Evolutionary conservation across 106 monocot genomes (phyloP), one percentile per base, ranked within the genome.

Genomic region (Phalaenopsis aphrodite): DNA sequence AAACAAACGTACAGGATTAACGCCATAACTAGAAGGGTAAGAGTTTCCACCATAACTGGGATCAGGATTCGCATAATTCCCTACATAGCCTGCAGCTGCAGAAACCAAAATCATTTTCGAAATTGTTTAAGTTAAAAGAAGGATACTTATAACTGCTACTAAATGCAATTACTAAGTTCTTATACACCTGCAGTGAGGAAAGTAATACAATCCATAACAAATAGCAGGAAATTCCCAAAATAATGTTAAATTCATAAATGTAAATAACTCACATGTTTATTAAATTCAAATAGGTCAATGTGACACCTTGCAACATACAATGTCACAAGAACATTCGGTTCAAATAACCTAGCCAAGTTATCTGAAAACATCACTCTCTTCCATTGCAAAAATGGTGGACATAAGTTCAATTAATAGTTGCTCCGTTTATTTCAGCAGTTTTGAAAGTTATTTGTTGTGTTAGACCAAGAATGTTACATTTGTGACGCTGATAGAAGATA

Each of bases 41-140:
- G 88, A 84, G n/a, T 74, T 74, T 84, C 81, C 89, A 8, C 85
- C 87, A 79, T 91, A 90, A 65, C 71, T 84, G 16, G 91, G 76
- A 81, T 91, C 87, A 65, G 85, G 81, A 85, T 89, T 89, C 69
- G 79, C 86, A 71, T 91, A 94, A 83, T 88, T 90, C 23, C 81
- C 84, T 76, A 75, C 84, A 84, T 89, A 89, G 24, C 80, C 86
- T 77, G 82, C 85, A 80, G 77, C 84, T 80, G 83, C 72, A 80
- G 58, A 81, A 55, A 24, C 64, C 21, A 69, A 24, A 57, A 47
- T 19, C 39, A 39, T n/a, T 69, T 69, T 38, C 38, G 2, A 69
- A 69, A 69, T 69, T 39, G 38, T 38, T 38, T 39, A 69, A 39
- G 14, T 14, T 30, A 30, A 69, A 65, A 65, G 1, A 24, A 5